Conservation (phyloP, 345 rosid genomes). For the Corymbia maculata region DNA sequence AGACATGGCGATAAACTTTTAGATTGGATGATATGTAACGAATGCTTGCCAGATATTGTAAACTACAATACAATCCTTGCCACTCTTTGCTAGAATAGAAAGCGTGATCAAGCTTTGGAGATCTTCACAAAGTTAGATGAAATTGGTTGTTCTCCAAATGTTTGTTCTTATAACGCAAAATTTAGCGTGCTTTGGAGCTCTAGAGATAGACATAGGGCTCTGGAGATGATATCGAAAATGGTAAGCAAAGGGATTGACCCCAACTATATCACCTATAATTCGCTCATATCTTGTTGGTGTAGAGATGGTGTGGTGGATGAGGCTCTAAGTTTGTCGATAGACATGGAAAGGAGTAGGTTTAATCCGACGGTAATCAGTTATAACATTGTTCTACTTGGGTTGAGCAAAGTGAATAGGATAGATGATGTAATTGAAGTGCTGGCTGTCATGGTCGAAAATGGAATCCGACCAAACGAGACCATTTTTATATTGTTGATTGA, state of each 20-base stretch:
- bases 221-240: slow-evolving; percentile 61
- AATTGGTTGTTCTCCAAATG: slow-evolving; percentile 63
- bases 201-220: slow-evolving; percentile 49
- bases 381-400: slow-evolving; percentile 67
- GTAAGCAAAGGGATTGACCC: slow-evolving; percentile 43
- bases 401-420: slow-evolving; percentile 53
- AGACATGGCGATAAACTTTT: slow-evolving; percentile 61
- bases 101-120: slow-evolving; percentile 59
- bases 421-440: slow-evolving; percentile 53
- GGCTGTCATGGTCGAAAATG: slow-evolving; percentile 44
- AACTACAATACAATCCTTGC: slow-evolving; percentile 66
- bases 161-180: slow-evolving; percentile 70
- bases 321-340: slow-evolving; percentile 48
- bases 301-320: slow-evolving; percentile 76
- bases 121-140: slow-evolving; percentile 54
- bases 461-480: slow-evolving; percentile 67
- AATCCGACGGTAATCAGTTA: slow-evolving; percentile 52
- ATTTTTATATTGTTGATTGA: slow-evolving; percentile 51
- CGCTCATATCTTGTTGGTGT: slow-evolving; percentile 73
- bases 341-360: slow-evolving; percentile 53
- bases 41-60: slow-evolving; percentile 69
- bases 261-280: slow-evolving; percentile 66
- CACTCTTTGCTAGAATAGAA: slow-evolving; percentile 57
- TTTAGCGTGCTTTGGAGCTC: slow-evolving; percentile 61
- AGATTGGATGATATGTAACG: slow-evolving; percentile 58